Evolutionary conservation across 2,329 filamentous ascomycete genomes (phyloP).

Genomic region (Emergomyces orientalis): DNA sequence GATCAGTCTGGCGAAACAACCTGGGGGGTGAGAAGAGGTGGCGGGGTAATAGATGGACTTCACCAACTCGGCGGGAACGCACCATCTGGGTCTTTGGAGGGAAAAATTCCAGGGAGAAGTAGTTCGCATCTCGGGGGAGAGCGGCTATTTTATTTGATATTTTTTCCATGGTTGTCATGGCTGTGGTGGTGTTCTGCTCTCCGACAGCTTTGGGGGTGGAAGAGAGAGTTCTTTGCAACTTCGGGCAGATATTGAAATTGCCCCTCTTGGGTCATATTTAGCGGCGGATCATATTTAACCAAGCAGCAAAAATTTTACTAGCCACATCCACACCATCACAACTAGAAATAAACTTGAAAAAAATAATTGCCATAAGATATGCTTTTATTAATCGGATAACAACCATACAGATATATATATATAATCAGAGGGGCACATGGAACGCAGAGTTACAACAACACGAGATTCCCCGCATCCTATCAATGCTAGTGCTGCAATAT

Average conservation of each 20-base stretch:
- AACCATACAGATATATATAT: no score
- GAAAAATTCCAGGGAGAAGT: slow-evolving; percentile 98
- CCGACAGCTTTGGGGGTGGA: background rate
- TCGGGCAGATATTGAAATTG: background rate
- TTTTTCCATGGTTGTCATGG: slow-evolving; percentile 46
- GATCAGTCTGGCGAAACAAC: slow-evolving; percentile 18
- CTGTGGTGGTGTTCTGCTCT: background rate
- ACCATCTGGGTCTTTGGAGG: slow-evolving; percentile 91
- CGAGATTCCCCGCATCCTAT: no score
- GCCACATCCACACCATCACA: background rate
- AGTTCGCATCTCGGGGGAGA: slow-evolving; percentile 68
- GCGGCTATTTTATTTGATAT: slow-evolving; percentile 94
- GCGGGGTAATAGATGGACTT: slow-evolving; percentile 3
- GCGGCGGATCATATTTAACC: background rate
- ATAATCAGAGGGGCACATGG: no score
- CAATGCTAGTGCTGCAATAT: background rate
- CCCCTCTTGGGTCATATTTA: background rate
- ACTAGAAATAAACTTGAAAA: background rate
- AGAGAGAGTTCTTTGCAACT: background rate
- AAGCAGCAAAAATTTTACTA: background rate
- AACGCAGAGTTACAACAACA: no score
- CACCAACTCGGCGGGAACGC: slow-evolving; percentile 19
- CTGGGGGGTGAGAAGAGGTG: background rate
- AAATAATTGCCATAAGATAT: no score
- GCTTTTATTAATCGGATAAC: background rate